These are phyloP conservation scores for Irpex lacteus DNA, from an alignment of 1,284 basidiomycete species.

Conservation along the genomic window DNA sequence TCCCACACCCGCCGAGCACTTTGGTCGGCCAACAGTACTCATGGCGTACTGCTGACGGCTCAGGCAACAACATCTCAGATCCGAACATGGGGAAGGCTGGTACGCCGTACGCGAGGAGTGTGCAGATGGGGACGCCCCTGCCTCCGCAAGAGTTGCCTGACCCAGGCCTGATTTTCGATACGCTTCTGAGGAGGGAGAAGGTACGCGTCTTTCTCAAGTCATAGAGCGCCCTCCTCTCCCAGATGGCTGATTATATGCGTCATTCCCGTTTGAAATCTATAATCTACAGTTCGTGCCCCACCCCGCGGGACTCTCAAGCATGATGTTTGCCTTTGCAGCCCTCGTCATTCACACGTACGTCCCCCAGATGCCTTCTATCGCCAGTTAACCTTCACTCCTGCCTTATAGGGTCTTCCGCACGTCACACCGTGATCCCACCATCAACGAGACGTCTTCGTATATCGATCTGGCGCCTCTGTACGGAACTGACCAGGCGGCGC, in stretches of 20 bases:
- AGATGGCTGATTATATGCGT: conserved; percentile 3
- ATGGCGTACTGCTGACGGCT: conserved; percentile 71
- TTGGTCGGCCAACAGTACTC: conserved; percentile 59
- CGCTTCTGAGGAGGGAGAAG: conserved; percentile 56
- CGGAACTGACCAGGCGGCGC: conserved; percentile 62
- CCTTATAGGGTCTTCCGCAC: conserved; percentile 66
- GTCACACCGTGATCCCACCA: conserved; percentile 57
- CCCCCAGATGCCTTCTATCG: background rate
- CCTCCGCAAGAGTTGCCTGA: conserved; percentile 71
- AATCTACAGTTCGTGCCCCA: conserved; percentile 62
- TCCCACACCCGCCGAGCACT: conserved; percentile 74
- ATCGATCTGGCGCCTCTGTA: conserved; percentile 83
- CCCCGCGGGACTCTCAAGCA: conserved; percentile 71
- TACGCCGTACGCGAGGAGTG: conserved; percentile 74
- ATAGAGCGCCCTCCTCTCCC: background rate
- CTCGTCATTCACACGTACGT: conserved; percentile 74
- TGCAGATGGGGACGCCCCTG: conserved; percentile 66
- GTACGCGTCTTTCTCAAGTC: conserved; percentile 29
- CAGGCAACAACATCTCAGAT: conserved; percentile 64
- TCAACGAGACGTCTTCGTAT: conserved; percentile 87
- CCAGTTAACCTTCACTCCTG: background rate
- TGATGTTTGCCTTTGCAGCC: conserved; percentile 83
- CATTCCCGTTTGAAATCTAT: background rate
- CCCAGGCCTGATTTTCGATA: conserved; percentile 75
- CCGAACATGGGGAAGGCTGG: conserved; percentile 76